Conservation (phyloP, 2,329 filamentous ascomycete species). For the Raffaelea arxii region DNA sequence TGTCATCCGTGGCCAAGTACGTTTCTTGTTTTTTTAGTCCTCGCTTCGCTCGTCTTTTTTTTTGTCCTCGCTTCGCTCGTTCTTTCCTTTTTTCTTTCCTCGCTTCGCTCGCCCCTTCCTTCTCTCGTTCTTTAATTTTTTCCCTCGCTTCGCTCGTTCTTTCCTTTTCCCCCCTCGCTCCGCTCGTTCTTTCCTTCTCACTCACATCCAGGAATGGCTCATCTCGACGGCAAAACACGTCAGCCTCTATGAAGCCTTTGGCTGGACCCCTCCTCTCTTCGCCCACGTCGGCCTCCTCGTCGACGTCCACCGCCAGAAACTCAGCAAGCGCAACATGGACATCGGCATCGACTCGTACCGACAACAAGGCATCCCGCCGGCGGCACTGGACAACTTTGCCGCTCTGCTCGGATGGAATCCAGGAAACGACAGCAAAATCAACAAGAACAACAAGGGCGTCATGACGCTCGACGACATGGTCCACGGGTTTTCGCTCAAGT, state of each 20-base stretch:
- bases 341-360: constrained; percentile 41
- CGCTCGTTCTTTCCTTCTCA: background rate
- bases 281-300: constrained; percentile 72
- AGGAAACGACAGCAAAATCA: constrained; percentile 15
- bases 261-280: constrained; percentile 64
- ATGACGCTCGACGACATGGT: constrained; percentile 64
- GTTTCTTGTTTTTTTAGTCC: constrained; percentile 14
- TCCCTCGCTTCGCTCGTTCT: background rate
- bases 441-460: constrained; percentile 62
- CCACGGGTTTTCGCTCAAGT: constrained; percentile 71
- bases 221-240: constrained; percentile 73
- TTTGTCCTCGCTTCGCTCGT: background rate
- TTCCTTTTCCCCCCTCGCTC: background rate
- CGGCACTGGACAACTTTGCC: constrained; percentile 65
- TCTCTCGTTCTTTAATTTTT: background rate
- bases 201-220: constrained; percentile 68
- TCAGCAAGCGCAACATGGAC: constrained; percentile 72
- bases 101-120: too few species aligned
- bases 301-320: constrained; percentile 58
- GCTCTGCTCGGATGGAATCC: constrained; percentile 80
- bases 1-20: constrained; percentile 76
- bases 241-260: constrained; percentile 65
- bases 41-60: background rate
- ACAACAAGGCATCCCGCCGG: constrained; percentile 34
- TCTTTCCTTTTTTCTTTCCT: constrained; percentile 1